A percentile compares a stretch with the other conserved stretches of the same genome.
These are phyloP conservation scores for Ammopiptanthus mongolicus DNA, from an alignment of 306 rosid species.

Conservation along the genomic window DNA sequence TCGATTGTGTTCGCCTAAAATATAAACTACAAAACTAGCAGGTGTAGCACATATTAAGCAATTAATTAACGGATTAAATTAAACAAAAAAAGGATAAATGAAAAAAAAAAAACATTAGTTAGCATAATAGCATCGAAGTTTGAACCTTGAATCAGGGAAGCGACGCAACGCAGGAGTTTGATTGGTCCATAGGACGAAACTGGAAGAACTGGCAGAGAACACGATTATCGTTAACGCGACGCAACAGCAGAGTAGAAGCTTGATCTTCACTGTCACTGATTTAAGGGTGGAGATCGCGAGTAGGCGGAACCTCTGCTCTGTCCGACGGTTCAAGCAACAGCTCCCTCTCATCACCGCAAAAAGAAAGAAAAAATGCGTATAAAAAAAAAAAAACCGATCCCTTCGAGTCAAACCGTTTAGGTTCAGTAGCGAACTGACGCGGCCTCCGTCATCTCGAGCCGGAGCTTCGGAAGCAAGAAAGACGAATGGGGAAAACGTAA, in stretches of 20 bases:
- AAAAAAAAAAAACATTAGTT: neutral
- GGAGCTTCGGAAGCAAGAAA: neutral
- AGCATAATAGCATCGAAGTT: neutral
- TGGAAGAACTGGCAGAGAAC: slow-evolving; percentile 46
- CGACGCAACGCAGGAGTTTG: slow-evolving; percentile 21
- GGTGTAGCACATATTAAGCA: neutral
- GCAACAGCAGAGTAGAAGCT: slow-evolving; percentile 61
- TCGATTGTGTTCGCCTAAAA: neutral
- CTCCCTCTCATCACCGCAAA: slow-evolving; percentile 58
- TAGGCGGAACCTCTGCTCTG: slow-evolving; percentile 60
- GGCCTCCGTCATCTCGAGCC: slow-evolving; percentile 7
- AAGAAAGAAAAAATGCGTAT: too few species aligned
- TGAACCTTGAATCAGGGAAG: slow-evolving; percentile 50
- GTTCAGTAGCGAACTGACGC: slow-evolving; percentile 10
- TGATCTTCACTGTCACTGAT: slow-evolving; percentile 69
- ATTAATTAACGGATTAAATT: neutral
- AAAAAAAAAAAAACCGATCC: slow-evolving; percentile 2
- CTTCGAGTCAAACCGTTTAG: slow-evolving; percentile 8
- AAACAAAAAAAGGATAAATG: neutral
- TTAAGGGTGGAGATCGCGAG: slow-evolving; percentile 51
- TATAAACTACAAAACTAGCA: neutral
- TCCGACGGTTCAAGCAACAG: slow-evolving; percentile 60
- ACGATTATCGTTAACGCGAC: slow-evolving; percentile 50
- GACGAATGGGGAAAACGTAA: neutral
- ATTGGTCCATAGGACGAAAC: slow-evolving; percentile 47